phyloP scores from a whole-genome alignment of 495 filamentous ascomycete species.

The Hypoxylon trugodes region DNA sequence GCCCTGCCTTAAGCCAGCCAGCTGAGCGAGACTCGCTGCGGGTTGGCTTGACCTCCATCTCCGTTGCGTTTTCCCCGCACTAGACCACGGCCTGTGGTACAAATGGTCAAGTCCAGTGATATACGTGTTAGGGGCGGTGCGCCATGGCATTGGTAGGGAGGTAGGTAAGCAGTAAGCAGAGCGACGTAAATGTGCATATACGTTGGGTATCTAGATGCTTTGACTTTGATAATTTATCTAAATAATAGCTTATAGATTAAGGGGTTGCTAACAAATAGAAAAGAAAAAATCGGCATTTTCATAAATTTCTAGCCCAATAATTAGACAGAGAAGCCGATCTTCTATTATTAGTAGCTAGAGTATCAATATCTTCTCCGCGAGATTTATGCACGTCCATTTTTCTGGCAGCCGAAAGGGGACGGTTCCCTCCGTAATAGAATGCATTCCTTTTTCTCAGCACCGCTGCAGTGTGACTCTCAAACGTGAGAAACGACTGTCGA shows the following conservation, averaged over 20 bases:
- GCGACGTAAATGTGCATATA: constrained; percentile 9
- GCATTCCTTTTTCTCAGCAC: constrained; percentile 24
- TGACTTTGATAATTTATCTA: background rate
- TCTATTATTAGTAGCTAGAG: constrained; percentile 32
- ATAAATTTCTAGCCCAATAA: background rate
- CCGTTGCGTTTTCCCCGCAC: constrained; percentile 33
- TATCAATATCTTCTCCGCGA: constrained; percentile 21
- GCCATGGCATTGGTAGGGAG: background rate
- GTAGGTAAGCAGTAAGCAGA: constrained; percentile 14
- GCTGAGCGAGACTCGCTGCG: constrained; percentile 27
- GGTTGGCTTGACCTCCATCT: constrained; percentile 18
- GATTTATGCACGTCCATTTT: constrained; percentile 17
- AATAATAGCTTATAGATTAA: background rate
- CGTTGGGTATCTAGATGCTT: background rate
- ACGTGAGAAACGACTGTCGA: constrained; percentile 26
- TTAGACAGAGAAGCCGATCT: background rate
- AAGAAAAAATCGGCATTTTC: constrained; percentile 11
- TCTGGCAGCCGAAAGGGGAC: constrained; percentile 6
- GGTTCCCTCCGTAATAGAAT: constrained; percentile 16
- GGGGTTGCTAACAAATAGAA: background rate
- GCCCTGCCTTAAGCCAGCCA: constrained; percentile 17
- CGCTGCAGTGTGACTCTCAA: constrained; percentile 34
- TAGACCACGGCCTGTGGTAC: constrained; percentile 7
- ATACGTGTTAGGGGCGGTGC: background rate
- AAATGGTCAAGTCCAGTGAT: constrained; percentile 12